A percentile compares a stretch with the other conserved stretches of the same genome.
Evolutionary conservation across 345 rosid species (phyloP).

Genomic region (Xanthoceras sorbifolium): DNA sequence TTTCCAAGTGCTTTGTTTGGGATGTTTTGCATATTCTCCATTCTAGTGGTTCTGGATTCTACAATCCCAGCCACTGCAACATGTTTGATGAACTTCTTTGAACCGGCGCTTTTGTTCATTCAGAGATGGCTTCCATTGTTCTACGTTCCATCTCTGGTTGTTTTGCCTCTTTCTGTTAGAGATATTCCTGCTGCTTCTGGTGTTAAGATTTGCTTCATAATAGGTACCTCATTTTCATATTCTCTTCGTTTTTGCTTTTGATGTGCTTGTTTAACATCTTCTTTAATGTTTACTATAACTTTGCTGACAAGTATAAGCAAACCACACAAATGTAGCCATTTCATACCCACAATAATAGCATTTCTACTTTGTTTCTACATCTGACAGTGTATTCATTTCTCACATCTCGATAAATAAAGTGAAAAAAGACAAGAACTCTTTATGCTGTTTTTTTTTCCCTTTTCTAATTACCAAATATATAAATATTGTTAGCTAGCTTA

Average conservation of each 20-base stretch:
- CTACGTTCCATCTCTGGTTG: slow-evolving; percentile 89
- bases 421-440: too few species aligned
- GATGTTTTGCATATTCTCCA: slow-evolving; percentile 93
- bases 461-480: too few species aligned
- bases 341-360: neutral
- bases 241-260: neutral
- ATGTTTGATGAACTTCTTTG: slow-evolving; percentile 69
- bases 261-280: neutral
- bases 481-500: too few species aligned
- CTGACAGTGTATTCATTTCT: too few species aligned
- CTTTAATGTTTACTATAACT: neutral
- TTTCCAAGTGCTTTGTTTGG: slow-evolving; percentile 96
- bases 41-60: slow-evolving; percentile 61
- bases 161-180: slow-evolving; percentile 82
- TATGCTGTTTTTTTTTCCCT: too few species aligned
- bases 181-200: slow-evolving; percentile 96
- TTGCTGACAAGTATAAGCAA: neutral
- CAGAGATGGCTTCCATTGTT: slow-evolving; percentile 98
- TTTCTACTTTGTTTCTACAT: neutral
- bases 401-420: too few species aligned
- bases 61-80: slow-evolving; percentile 70
- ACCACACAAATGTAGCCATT: neutral
- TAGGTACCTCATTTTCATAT: slow-evolving; percentile 38
- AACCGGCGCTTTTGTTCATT: slow-evolving; percentile 82
- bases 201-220: slow-evolving; percentile 78